Conservation (phyloP, 2,329 filamentous ascomycete species). For the Trichoderma oligosporum region DNA sequence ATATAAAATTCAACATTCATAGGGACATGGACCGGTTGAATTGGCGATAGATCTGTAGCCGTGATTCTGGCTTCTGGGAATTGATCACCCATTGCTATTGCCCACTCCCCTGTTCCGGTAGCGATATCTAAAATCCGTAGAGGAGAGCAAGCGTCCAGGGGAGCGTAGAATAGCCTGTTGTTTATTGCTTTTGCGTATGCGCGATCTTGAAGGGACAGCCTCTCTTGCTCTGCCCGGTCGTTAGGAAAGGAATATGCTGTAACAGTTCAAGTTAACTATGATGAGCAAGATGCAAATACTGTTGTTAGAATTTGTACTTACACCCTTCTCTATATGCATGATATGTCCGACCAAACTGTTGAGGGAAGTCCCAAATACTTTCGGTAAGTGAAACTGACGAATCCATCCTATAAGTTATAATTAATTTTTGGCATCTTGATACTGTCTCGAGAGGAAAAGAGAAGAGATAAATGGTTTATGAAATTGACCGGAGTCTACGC, state of each 20-base stretch:
- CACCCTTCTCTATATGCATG: slow-evolving; percentile 47
- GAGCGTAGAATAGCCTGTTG: slow-evolving; percentile 42
- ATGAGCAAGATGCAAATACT: not conserved
- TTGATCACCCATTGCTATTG: slow-evolving; percentile 61
- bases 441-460: not conserved
- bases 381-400: slow-evolving; percentile 39
- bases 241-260: slow-evolving; percentile 47
- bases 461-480: not conserved
- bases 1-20: slow-evolving; percentile 72
- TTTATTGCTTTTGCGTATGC: slow-evolving; percentile 38
- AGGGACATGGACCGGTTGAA: slow-evolving; percentile 63
- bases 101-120: slow-evolving; percentile 55
- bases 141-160: slow-evolving; percentile 37
- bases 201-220: slow-evolving; percentile 39
- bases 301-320: slow-evolving; percentile 24
- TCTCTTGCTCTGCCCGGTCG: slow-evolving; percentile 40
- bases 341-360: slow-evolving; percentile 45
- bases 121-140: slow-evolving; percentile 41
- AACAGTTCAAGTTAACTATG: slow-evolving; percentile 9
- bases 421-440: slow-evolving; percentile 8
- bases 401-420: slow-evolving; percentile 27
- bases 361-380: slow-evolving; percentile 41
- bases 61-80: slow-evolving; percentile 57
- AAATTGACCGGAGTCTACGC: not conserved
- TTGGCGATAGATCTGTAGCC: slow-evolving; percentile 64